Evolutionary conservation across 1,284 basidiomycete genomes (phyloP).

Genomic region (Tremellales sp.): DNA sequence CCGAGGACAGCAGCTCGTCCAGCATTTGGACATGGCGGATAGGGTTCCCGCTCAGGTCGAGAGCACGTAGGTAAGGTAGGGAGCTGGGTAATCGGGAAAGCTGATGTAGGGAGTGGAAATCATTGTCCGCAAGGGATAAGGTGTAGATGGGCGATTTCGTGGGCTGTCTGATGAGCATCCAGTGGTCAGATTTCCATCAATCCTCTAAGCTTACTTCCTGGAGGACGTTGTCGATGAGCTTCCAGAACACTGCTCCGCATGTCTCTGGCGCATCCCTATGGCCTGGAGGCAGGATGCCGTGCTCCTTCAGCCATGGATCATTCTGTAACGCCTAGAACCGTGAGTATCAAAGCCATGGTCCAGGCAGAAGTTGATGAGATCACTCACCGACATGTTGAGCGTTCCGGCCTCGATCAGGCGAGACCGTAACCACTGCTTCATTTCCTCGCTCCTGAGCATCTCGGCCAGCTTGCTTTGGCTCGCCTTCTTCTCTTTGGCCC

Average conservation of each 20-base stretch:
- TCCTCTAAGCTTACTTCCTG: slow-evolving; percentile 28
- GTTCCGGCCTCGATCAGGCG: slow-evolving; percentile 32
- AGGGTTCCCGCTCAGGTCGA: slow-evolving; percentile 45
- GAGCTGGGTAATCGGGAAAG: slow-evolving; percentile 31
- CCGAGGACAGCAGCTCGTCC: slow-evolving; percentile 26
- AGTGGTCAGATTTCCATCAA: not conserved
- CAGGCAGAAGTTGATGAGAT: not conserved
- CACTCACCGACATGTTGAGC: slow-evolving; percentile 42
- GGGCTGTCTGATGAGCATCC: not conserved
- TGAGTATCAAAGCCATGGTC: not conserved
- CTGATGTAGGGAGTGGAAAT: slow-evolving; percentile 29
- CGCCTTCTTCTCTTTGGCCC: slow-evolving; percentile 14
- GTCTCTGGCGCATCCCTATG: slow-evolving; percentile 33
- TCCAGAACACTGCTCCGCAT: slow-evolving; percentile 42
- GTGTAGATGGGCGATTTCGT: slow-evolving; percentile 32
- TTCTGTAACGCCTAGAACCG: slow-evolving; percentile 26
- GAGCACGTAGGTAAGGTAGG: slow-evolving; percentile 42
- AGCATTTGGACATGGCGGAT: slow-evolving; percentile 28
- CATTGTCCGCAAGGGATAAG: slow-evolving; percentile 41
- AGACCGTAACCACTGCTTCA: slow-evolving; percentile 42
- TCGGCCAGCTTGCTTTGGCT: slow-evolving; percentile 32
- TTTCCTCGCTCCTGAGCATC: slow-evolving; percentile 31
- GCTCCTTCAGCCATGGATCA: slow-evolving; percentile 38
- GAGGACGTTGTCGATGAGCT: slow-evolving; percentile 33
- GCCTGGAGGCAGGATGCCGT: slow-evolving; percentile 42